Percentiles rank a stretch among this genome's conserved stretches.
Evolutionary conservation across 169 alveolate species (phyloP).

Genomic region (Theileria orientalis): DNA sequence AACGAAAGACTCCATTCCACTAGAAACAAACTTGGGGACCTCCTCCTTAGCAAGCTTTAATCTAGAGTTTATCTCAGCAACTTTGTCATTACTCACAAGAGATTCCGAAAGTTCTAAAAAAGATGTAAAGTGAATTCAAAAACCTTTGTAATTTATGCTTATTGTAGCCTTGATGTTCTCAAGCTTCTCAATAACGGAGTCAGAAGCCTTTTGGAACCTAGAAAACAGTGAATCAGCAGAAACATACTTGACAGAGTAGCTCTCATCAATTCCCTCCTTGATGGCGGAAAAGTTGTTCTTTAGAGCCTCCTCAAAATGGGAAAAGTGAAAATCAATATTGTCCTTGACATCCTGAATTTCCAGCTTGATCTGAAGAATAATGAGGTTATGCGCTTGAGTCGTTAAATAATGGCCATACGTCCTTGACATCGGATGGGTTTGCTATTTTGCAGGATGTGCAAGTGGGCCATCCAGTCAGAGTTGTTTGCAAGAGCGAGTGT

Average conservation of each 20-base stretch:
- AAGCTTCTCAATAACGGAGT: constrained; percentile 37
- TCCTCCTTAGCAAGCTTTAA: constrained; percentile 6
- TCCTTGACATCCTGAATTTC: constrained; percentile 56
- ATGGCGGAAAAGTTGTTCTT: constrained; percentile 13
- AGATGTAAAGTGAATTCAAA: neutral
- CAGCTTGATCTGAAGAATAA: constrained; percentile 5
- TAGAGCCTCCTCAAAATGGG: constrained; percentile 14
- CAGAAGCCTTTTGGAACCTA: constrained; percentile 35
- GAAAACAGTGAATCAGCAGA: neutral
- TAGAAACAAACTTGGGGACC: constrained; percentile 35
- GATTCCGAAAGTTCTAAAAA: constrained; percentile 11
- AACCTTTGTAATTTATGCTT: constrained; percentile 37
- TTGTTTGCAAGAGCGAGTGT: neutral
- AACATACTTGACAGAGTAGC: constrained; percentile 14
- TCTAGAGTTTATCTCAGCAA: neutral
- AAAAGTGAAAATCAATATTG: constrained; percentile 53
- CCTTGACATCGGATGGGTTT: neutral
- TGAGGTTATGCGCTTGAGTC: neutral
- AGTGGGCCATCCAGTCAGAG: constrained; percentile 41
- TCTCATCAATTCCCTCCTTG: constrained; percentile 27
- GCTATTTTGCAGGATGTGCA: neutral
- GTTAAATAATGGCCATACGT: constrained; percentile 14
- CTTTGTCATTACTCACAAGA: neutral
- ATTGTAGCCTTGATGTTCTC: constrained; percentile 44
- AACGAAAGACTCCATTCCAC: constrained; percentile 32